phyloP scores from a whole-genome alignment of 1,284 basidiomycete genomes.

The Malassezia japonica region DNA sequence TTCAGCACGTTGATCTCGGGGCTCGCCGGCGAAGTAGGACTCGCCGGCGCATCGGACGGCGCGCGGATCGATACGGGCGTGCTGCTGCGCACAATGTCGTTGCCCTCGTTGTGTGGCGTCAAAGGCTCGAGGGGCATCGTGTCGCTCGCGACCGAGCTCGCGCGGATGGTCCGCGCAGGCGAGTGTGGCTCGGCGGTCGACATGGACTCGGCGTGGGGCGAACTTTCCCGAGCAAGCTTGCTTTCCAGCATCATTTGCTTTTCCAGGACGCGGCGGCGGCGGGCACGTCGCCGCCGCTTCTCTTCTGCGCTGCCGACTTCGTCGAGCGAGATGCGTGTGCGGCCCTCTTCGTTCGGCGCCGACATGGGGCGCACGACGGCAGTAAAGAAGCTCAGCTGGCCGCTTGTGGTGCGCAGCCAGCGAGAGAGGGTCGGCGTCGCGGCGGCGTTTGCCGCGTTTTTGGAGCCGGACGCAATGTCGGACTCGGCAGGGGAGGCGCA shows the following conservation, averaged over 20 bases:
- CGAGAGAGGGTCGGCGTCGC: slow-evolving; percentile 7
- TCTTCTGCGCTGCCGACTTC: slow-evolving; percentile 32
- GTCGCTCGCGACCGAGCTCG: background rate
- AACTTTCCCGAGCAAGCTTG: background rate
- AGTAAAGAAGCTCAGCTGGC: slow-evolving; percentile 31
- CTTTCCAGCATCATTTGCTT: slow-evolving; percentile 22
- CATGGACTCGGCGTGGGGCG: background rate
- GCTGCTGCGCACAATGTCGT: slow-evolving; percentile 2
- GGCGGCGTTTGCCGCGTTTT: background rate
- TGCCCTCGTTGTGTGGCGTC: background rate
- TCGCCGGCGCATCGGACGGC: background rate
- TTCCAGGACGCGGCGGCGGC: slow-evolving; percentile 22
- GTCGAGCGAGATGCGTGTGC: slow-evolving; percentile 25
- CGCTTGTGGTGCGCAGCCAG: slow-evolving; percentile 22
- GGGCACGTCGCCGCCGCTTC: slow-evolving; percentile 19
- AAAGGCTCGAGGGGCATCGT: background rate
- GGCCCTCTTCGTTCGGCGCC: slow-evolving; percentile 1
- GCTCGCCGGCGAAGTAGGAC: background rate
- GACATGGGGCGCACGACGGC: slow-evolving; percentile 21
- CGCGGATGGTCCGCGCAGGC: slow-evolving; percentile 4
- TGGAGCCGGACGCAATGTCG: background rate
- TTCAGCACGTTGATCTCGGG: slow-evolving; percentile 19
- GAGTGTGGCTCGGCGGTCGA: slow-evolving; percentile 6
- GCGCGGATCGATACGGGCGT: background rate
- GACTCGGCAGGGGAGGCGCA: background rate